Conservation (phyloP, 225 moss, liverwort and hornwort genomes). For the Anthoceros angustus region DNA sequence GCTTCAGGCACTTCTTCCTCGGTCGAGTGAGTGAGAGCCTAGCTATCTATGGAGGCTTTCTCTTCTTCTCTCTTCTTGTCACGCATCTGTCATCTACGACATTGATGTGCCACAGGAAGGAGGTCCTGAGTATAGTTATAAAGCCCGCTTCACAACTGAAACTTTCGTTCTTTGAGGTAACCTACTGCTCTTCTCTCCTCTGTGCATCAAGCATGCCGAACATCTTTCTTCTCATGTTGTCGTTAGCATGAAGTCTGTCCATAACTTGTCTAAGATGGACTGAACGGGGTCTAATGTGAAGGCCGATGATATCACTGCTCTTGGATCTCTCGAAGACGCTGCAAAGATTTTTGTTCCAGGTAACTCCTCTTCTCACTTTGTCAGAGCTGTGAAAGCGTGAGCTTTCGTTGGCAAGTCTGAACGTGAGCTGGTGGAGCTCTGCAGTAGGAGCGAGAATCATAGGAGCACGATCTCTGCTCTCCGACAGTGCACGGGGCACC, state of each 20-base stretch:
- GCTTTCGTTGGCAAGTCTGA: no score
- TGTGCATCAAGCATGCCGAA: constrained; percentile 6
- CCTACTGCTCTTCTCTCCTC: not conserved
- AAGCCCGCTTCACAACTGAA: constrained; percentile 56
- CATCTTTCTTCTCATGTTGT: not conserved
- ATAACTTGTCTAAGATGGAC: not conserved
- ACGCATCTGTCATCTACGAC: not conserved
- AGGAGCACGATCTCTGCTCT: constrained; percentile 55
- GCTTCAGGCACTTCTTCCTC: not conserved
- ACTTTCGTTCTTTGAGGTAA: constrained; percentile 86
- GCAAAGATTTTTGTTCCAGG: constrained; percentile 75
- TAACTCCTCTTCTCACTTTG: constrained; percentile 10
- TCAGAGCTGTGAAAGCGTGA: no score
- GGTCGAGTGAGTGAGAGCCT: not conserved
- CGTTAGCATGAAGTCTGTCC: not conserved
- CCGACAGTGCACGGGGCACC: constrained; percentile 42
- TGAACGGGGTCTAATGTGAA: constrained; percentile 15
- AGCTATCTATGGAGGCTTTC: not conserved
- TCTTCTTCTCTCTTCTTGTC: not conserved
- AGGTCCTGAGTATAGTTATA: constrained; percentile 67
- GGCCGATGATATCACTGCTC: constrained; percentile 71
- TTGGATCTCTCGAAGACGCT: constrained; percentile 77
- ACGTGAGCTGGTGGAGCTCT: not conserved
- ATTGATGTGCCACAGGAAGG: constrained; percentile 33
- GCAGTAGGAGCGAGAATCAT: constrained; percentile 77